phyloP scores from a whole-genome alignment of 768 basidiomycete species.

The Collybiopsis luxurians region DNA sequence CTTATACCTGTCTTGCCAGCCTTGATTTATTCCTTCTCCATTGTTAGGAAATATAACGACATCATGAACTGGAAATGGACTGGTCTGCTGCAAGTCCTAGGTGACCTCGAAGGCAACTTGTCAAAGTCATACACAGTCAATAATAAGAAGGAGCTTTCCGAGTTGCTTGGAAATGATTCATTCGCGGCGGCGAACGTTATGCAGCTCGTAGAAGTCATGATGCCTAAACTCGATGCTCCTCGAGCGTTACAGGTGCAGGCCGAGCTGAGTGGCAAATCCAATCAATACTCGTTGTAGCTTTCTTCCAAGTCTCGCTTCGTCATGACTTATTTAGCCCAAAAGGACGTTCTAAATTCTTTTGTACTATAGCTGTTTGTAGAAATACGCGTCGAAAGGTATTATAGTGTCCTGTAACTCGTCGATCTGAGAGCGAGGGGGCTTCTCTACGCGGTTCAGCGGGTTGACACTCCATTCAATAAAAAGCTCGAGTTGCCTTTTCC shows the following conservation, averaged over 20 bases:
- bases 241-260: conserved; percentile 54
- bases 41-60: conserved; percentile 76
- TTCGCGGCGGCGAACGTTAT: conserved; percentile 68
- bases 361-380: no score
- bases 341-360: no score
- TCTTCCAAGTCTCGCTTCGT: no score
- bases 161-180: conserved; percentile 56
- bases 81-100: conserved; percentile 56
- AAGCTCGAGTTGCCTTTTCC: no score
- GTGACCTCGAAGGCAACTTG: conserved; percentile 46
- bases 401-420: no score
- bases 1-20: neutral
- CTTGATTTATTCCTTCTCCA: neutral
- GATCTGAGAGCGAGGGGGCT: no score
- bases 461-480: no score
- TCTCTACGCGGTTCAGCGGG: no score
- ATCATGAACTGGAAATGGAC: conserved; percentile 81
- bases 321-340: no score
- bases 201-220: conserved; percentile 78
- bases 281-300: conserved; percentile 32
- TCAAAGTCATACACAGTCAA: conserved; percentile 65
- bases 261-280: conserved; percentile 51
- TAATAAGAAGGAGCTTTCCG: conserved; percentile 64
- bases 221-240: conserved; percentile 74
- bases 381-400: no score